These are phyloP conservation scores for Termitomyces sp. DNA, from an alignment of 768 basidiomycete species.

Conservation along the genomic window DNA sequence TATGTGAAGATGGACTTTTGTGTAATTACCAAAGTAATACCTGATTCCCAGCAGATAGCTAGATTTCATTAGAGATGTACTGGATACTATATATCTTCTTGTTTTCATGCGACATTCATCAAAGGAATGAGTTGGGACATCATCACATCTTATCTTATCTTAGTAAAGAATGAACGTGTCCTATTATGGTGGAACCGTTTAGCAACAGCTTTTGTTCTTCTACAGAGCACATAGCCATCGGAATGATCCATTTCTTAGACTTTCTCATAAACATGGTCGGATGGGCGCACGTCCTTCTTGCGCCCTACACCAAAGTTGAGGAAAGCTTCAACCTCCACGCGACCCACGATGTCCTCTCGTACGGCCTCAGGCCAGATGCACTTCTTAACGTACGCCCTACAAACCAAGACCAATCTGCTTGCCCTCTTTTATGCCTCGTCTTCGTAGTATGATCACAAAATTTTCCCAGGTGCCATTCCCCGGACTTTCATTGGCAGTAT, in stretches of 20 bases:
- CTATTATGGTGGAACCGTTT: not conserved
- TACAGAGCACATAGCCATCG: not conserved
- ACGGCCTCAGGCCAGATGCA: constrained; percentile 44
- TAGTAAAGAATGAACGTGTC: not conserved
- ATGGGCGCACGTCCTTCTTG: constrained; percentile 66
- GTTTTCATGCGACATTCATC: not conserved
- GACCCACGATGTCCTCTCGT: constrained; percentile 77
- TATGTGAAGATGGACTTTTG: not conserved
- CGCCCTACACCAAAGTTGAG: constrained; percentile 95
- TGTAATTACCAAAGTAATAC: not conserved
- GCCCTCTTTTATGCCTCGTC: not conserved
- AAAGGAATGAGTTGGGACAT: not conserved
- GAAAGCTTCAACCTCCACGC: constrained; percentile 96
- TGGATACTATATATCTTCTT: not conserved
- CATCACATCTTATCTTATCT: not conserved
- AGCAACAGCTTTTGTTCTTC: not conserved
- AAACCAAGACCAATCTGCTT: not conserved
- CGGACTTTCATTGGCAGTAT: constrained; percentile 81
- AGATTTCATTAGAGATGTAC: not conserved
- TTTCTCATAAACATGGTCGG: constrained; percentile 39
- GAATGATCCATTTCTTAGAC: constrained; percentile 33
- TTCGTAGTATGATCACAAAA: constrained; percentile 76
- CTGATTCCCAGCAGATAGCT: not conserved
- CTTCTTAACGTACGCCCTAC: constrained; percentile 43
- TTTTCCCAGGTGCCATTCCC: constrained; percentile 86